Conservation (phyloP, 2,329 filamentous ascomycete species). For the Claviceps sp. region DNA sequence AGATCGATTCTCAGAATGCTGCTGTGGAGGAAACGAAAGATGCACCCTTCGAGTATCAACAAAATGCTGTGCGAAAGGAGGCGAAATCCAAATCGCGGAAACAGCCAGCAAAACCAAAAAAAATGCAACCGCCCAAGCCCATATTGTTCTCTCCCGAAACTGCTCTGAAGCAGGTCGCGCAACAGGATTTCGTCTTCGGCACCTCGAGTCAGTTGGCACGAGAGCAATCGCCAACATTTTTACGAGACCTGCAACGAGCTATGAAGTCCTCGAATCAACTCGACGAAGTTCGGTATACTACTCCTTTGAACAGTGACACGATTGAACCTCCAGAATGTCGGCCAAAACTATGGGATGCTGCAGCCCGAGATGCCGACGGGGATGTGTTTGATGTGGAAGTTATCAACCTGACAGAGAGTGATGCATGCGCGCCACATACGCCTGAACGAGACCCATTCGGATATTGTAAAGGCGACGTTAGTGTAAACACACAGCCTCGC, state of each 20-base stretch:
- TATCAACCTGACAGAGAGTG: slow-evolving; percentile 40
- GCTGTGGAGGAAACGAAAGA: not conserved
- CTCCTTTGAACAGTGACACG: slow-evolving; percentile 24
- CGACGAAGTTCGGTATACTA: slow-evolving; percentile 26
- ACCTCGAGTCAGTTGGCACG: slow-evolving; percentile 71
- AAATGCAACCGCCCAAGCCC: slow-evolving; percentile 26
- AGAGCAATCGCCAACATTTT: slow-evolving; percentile 55
- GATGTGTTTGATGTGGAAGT: slow-evolving; percentile 49
- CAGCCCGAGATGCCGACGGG: slow-evolving; percentile 52
- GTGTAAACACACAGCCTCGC: not conserved
- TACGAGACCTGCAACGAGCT: slow-evolving; percentile 48
- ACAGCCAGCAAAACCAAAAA: slow-evolving; percentile 15
- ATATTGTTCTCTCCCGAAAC: slow-evolving; percentile 54
- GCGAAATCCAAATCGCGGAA: slow-evolving; percentile 21
- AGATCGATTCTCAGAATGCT: slow-evolving; percentile 16
- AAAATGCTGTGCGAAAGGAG: slow-evolving; percentile 11
- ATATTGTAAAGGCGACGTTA: slow-evolving; percentile 15
- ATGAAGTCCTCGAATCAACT: slow-evolving; percentile 43
- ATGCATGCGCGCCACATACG: slow-evolving; percentile 16
- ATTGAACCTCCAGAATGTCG: slow-evolving; percentile 19
- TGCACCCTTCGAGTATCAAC: slow-evolving; percentile 7
- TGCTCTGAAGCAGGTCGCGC: slow-evolving; percentile 49
- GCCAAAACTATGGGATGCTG: slow-evolving; percentile 53
- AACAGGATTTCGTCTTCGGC: slow-evolving; percentile 71
- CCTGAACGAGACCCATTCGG: slow-evolving; percentile 24